Evolutionary conservation across 2,329 filamentous ascomycete species (phyloP).

Genomic region (Ramularia collo-cygni): DNA sequence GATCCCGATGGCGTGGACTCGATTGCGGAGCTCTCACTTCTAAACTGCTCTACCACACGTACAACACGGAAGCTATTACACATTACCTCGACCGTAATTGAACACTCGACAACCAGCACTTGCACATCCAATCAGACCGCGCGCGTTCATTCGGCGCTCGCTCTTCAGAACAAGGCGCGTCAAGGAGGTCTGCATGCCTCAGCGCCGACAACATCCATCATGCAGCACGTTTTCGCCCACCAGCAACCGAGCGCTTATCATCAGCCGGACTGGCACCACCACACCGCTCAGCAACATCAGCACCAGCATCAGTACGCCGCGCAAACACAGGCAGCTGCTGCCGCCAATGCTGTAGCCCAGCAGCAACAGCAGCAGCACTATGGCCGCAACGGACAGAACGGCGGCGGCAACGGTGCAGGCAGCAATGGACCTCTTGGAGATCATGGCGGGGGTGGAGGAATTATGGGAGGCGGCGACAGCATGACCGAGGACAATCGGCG

Average conservation of each 20-base stretch:
- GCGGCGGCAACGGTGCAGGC: constrained; percentile 32
- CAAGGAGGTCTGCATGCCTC: constrained; percentile 4
- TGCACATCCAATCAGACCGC: too few species aligned
- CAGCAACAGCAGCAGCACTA: constrained; percentile 35
- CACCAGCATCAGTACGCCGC: constrained; percentile 36
- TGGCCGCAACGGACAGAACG: constrained; percentile 26
- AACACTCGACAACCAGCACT: too few species aligned
- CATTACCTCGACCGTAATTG: too few species aligned
- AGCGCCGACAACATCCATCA: constrained; percentile 24
- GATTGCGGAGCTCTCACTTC: too few species aligned
- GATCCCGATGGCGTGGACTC: too few species aligned
- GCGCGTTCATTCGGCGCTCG: too few species aligned
- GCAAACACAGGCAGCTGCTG: constrained; percentile 40
- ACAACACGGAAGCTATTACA: too few species aligned
- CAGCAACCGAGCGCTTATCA: constrained; percentile 45
- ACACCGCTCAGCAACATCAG: constrained; percentile 55
- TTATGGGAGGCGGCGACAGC: constrained; percentile 25
- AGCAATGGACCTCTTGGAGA: constrained; percentile 24
- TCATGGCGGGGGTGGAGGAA: constrained; percentile 25
- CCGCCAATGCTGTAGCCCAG: constrained; percentile 35
- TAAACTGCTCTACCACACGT: too few species aligned
- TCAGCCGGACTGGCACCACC: constrained; percentile 62
- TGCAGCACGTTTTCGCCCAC: constrained; percentile 57
- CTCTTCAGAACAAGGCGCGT: too few species aligned
- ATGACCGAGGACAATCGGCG: constrained; percentile 75